Base-by-base conservation (phyloP, 768 basidiomycete species). In the Mrakia hoshinonis region DNA sequence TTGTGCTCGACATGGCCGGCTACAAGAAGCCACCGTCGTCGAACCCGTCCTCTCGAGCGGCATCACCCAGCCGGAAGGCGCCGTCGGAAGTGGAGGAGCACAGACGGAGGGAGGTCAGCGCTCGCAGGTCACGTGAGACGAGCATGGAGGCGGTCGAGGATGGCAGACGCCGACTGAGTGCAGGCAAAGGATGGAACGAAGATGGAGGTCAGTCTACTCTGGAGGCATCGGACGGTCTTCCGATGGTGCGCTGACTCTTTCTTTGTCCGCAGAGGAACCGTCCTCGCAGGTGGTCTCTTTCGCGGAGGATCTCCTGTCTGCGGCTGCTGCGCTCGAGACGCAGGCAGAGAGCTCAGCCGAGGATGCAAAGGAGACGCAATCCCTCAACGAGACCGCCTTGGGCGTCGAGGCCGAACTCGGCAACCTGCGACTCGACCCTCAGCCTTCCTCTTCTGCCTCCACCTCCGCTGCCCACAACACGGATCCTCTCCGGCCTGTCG, bases 1-100 rank as follows among this genome's bases (percentile, higher is more conserved):
- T 93, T 61, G 88, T 90, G 20, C 82, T 94, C 39, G 92, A 96
- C 75, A 85, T 86, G 76, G 85, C 87, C 66, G 92, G 92, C 0
- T 95, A 95, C 78, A 79, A 80, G 55, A 69, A 73, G 70, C 47
- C 31, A 46, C 7, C 55, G 13, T 58, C 55, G 29, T 61, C 58
- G 2, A 1, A 31, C 6, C 36, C 58, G 9, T 38, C 34, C 0
- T 61, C 58, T 61, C 58, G 58, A 61, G 15, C 58, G 22, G 1
- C 15, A 6, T 61, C 58, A 15, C 58, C 58, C 0, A 36, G 31
- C 22, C 58, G 58, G 18, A 31, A 22, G 22, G 31, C 15, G 31
- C 18, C 34, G 4, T 61, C 58, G 34, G 31, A 66, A 52, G 51
- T 38, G 7, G n/a, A 67, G 54, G 48, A 73, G 43, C 46, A 64